Evolutionary conservation across 2,329 filamentous ascomycete genomes (phyloP), one percentile per base, ranked within the genome.

Genomic region (Colletotrichum orbiculare): DNA sequence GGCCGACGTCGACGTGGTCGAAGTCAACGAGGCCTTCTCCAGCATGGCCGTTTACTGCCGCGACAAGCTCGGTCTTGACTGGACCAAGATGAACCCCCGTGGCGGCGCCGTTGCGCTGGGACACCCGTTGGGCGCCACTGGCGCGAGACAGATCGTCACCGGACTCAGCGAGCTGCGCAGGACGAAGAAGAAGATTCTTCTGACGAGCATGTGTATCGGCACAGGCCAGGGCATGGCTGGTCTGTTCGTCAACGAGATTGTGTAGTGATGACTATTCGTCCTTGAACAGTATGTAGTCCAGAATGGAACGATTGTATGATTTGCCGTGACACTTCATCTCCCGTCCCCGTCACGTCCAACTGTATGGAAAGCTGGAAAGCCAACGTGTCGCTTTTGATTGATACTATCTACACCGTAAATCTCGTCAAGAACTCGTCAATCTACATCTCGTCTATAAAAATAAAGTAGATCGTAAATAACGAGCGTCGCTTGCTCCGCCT

Each of bases 1-100:
- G 58, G 87, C 90, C 64, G 96, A 98, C 72, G 87, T 96, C 67
- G 96, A 99, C 74, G 86, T 98, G 41, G 85, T 95, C 71, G 96
- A 98, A 85, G 81, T 99, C 75, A 99, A 99, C 83, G 96, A 99
- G 85, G 96, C 96, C 1, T 99, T 99, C 74, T 95, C 94, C 25
- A 96, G 92, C 56, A 98, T 98, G 96, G 94, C 93, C 1, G 94
- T 97, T 37, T 98, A 97, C 86, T 97, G 94, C 81, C 81, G 91
- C 60, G 85, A 93, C 73, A 87, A 82, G 69, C 84, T 96, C 54
- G 87, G 87, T 69, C 81, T 95, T 54, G 89, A 92, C 74, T 87
- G 85, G 78, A 78, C 85, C 72, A 95, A 94, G 87, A 87, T 96
- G 85, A 96, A 96, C 81, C 86, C 90, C 34, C 85, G 91, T 66